Conservation (phyloP, 1,139 yeast species). For the Diutina pseudorugosa region DNA sequence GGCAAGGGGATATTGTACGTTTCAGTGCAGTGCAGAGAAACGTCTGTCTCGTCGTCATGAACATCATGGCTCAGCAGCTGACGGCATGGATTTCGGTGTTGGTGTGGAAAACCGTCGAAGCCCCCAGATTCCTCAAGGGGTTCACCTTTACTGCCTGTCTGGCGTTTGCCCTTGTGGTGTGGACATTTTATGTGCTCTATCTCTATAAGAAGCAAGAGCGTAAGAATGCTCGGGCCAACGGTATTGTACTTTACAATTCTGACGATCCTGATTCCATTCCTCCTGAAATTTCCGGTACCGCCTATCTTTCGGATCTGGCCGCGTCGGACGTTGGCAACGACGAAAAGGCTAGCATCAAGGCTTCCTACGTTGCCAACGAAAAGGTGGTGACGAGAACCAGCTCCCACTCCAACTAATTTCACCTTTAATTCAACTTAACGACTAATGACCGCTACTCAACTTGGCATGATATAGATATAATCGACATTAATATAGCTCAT, state of each 20-base stretch:
- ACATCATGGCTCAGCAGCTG: constrained; percentile 30
- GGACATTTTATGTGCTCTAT: constrained; percentile 27
- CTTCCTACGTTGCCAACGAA: background rate
- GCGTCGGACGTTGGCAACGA: background rate
- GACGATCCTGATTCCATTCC: constrained; percentile 6
- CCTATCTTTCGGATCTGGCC: background rate
- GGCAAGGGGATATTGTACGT: constrained; percentile 34
- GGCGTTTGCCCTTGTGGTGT: background rate
- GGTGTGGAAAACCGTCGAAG: constrained; percentile 30
- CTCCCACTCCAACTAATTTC: background rate
- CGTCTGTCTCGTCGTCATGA: constrained; percentile 31
- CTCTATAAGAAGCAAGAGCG: constrained; percentile 50
- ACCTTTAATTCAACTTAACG: background rate
- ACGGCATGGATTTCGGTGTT: constrained; percentile 33
- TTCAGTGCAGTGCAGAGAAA: constrained; percentile 32
- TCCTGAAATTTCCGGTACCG: background rate
- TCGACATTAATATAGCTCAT: background rate
- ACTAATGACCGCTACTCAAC: background rate
- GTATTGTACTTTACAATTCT: constrained; percentile 38
- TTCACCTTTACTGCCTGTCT: constrained; percentile 21
- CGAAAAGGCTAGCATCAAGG: background rate
- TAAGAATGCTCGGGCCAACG: constrained; percentile 36
- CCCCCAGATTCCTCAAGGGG: constrained; percentile 28
- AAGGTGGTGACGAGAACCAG: background rate
- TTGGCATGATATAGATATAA: background rate